Evolutionary conservation across 73 alveolate species (phyloP), one percentile per base, ranked within the genome.

Genomic region (Breviolum minutum): DNA sequence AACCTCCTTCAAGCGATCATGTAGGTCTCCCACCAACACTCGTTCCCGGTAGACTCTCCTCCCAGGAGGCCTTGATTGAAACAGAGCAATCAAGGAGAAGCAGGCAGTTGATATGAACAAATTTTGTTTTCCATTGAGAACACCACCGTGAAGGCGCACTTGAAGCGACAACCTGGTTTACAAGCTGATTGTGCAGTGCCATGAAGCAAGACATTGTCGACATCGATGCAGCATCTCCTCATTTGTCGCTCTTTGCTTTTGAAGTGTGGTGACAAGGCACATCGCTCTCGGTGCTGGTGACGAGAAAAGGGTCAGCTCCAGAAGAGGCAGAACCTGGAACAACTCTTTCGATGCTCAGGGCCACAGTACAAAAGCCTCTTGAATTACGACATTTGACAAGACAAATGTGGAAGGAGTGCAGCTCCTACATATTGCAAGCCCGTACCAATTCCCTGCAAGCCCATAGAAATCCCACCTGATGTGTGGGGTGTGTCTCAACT

Each of bases 11-110:
- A 30, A 27, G 26, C 73, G 8, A 17, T 13, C 9, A 63, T 2
- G 12, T 24, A 27, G 32, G 95, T 40, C 73, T 24, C 71, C 69
- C 24, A 62, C 97, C 77, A 90, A 71, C 19, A 90, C 97, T 64
- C 97, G 60, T 27, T 90, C 97, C 19, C 97, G 68, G 87, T 90
- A 90, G 29, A 73, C 87, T 60, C 64, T 70, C 29, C 93, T 29
- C 20, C 30, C 40, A 13, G 90, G 70, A 81, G 54, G 90, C 90
- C 70, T 81, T 16, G 29, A 27, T 60, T 77, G 86, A 5, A 66
- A 29, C 86, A 29, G 63, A 29, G 86, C 26, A 76, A 7, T 76
- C 22, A 11, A 62, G 54, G 54, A 73, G 22, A 71, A 11, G n/a
- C 82, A 24, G 19, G 8, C 40, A 71, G 82, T 26, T 26, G 27